Evolutionary conservation across 2,329 filamentous ascomycete species (phyloP).

Genomic region (Cytospora leucostoma): DNA sequence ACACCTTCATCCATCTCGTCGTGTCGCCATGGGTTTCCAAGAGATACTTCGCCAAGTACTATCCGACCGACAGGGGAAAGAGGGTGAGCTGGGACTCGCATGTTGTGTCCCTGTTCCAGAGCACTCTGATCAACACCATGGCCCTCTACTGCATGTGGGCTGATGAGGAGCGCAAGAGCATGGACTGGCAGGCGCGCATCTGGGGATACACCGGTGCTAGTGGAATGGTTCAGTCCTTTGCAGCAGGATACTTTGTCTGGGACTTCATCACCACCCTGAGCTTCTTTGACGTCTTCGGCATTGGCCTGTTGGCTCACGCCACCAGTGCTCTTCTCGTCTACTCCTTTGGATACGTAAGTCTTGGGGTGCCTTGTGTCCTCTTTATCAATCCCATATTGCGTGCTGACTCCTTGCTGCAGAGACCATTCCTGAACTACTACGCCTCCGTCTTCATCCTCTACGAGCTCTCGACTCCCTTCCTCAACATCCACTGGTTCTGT

Average conservation of each 20-base stretch:
- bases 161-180: slow-evolving; percentile 67
- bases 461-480: slow-evolving; percentile 81
- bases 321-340: slow-evolving; percentile 74
- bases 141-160: slow-evolving; percentile 72
- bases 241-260: slow-evolving; percentile 83
- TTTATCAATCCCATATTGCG: neutral
- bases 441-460: slow-evolving; percentile 80
- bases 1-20: slow-evolving; percentile 66
- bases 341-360: slow-evolving; percentile 75
- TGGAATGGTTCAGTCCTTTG: slow-evolving; percentile 75
- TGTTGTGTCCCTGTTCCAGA: slow-evolving; percentile 81
- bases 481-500: slow-evolving; percentile 91
- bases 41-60: slow-evolving; percentile 62
- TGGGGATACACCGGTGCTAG: slow-evolving; percentile 76
- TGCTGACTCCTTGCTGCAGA: slow-evolving; percentile 47
- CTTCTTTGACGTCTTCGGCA: slow-evolving; percentile 71
- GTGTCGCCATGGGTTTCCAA: slow-evolving; percentile 69
- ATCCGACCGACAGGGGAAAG: slow-evolving; percentile 64
- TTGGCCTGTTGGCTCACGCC: slow-evolving; percentile 78
- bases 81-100: slow-evolving; percentile 84
- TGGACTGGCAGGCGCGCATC: slow-evolving; percentile 68
- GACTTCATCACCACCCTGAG: slow-evolving; percentile 70
- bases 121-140: slow-evolving; percentile 67
- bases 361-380: neutral
- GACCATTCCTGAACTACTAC: slow-evolving; percentile 84